Base-by-base conservation (phyloP, 306 rosid species). In the Malus sieversii region DNA sequence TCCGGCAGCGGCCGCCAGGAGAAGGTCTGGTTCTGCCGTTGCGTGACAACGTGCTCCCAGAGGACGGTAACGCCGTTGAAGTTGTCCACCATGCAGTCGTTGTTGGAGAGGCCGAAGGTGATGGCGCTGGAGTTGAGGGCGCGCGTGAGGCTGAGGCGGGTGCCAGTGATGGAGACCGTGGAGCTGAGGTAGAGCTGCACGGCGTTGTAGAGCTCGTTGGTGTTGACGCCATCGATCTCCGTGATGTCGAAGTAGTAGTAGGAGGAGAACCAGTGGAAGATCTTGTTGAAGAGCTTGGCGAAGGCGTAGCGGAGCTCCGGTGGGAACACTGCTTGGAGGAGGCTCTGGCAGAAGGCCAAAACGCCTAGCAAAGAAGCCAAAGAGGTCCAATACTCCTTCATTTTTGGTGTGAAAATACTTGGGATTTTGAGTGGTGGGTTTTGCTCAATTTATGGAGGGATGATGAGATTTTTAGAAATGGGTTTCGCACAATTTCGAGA, bases 181-280 rank as follows among this genome's bases (percentile, higher is more conserved):
- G 91, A 88, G 87, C 91, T 85, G 0, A 95, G 84, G 84, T 95
- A 95, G 70, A 95, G 97, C 74, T 92, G 97, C 30, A 90, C 96
- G 48, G 99, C 99, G 97, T 90, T 92, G 89, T 95, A 95, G 74
- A 95, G 97, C 74, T 95, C 99, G 88, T 95, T 95, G 75, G 99
- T 95, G 87, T 92, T 95, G 45, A 95, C 99, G 75, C 98, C 98
- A 70, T 95, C 99, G 40, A 92, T 95, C 75, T 95, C 99, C 2
- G 98, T 95, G 30, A 95, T 88, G 83, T 95, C 99, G 67, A 95
- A 92, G 92, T 84, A 95, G 66, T 93, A 90, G 83, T 84, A 83
- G 45, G 93, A 72, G 70, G 98, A 95, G 90, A 95, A 89, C 81
- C 87, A 83, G 79, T 87, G 86, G 73, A 81, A 89, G 82, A 90